Evolutionary conservation across 2,329 filamentous ascomycete genomes (phyloP), one percentile per base, ranked within the genome.

Genomic region (Colletotrichum scovillei): DNA sequence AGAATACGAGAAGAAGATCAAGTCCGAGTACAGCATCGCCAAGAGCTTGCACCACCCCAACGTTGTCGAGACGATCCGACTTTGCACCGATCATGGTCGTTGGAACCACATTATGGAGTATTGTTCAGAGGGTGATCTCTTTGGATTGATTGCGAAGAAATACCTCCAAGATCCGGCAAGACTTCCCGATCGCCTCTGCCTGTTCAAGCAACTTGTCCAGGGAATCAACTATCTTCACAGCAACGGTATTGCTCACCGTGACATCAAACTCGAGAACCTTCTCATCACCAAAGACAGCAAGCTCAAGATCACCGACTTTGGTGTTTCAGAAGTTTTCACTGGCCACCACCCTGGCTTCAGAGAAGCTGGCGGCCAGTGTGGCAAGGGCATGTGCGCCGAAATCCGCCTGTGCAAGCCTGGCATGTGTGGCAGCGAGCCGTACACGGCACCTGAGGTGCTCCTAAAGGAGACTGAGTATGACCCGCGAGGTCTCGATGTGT

Each of bases 81-180:
- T 97, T 6, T 97, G 94, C 84, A 91, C 89, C 16, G 89, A 95
- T 76, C 89, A 92, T 76, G 91, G 90, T 38, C 91, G 92, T 52
- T 97, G 94, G 93, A 95, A 95, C 80, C 94, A 97, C 80, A 94
- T 97, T 69, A 98, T 98, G 95, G 94, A 98, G 80, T 97, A 94
- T 81, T 97, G 95, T 84, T 88, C 90, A 3, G 91, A 94, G 76
- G 95, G 95, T 58, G 95, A 97, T 79, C 85, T 98, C 6, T 96
- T 93, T 81, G 87, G 88, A 74, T 85, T 97, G 14, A 92, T 97
- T 52, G 89, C 92, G 76, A 92, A 92, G 80, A 89, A 89, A 42
- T 92, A 93, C 77, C 90, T 97, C 75, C 89, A 86, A 69, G 83
- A 86, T 3, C 88, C 91, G 7, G 91, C 93, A 68, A 91, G 92